A percentile compares a stretch with the other conserved stretches of the same genome.
Evolutionary conservation across 106 monocot genomes (phyloP).

Genomic region (Acorus gramineus): DNA sequence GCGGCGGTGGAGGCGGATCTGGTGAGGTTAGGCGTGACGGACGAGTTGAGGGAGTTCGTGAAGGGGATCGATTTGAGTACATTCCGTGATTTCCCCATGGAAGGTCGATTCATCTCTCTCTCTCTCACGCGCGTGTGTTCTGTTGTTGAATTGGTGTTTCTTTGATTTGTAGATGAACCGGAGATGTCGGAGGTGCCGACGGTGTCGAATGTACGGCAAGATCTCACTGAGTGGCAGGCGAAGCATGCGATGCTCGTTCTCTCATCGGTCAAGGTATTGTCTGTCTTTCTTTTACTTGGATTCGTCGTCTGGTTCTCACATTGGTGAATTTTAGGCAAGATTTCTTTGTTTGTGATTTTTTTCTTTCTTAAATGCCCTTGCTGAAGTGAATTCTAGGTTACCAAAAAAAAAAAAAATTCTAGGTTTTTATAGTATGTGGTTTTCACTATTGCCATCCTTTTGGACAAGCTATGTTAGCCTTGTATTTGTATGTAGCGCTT

Average conservation of each 20-base stretch:
- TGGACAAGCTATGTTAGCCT: too few relatives aligned
- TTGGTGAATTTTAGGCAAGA: not conserved
- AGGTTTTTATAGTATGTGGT: too few relatives aligned
- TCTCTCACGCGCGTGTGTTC: not conserved
- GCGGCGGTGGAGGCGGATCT: conserved; percentile 28
- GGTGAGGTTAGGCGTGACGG: conserved; percentile 69
- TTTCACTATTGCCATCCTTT: too few relatives aligned
- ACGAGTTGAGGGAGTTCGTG: conserved; percentile 87
- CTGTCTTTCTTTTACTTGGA: not conserved
- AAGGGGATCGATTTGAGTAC: conserved; percentile 80
- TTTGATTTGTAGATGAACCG: conserved; percentile 46
- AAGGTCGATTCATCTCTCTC: conserved; percentile 36
- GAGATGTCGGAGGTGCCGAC: conserved; percentile 51
- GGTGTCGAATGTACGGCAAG: conserved; percentile 75
- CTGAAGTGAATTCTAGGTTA: too few relatives aligned
- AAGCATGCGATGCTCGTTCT: conserved; percentile 89
- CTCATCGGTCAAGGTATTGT: conserved; percentile 67
- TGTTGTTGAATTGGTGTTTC: not conserved
- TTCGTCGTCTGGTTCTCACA: not conserved
- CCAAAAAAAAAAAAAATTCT: too few relatives aligned
- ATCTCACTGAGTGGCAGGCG: conserved; percentile 96
- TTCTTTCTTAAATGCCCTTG: too few relatives aligned
- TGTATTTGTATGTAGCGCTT: too few relatives aligned
- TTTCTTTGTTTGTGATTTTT: not conserved
- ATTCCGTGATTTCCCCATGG: conserved; percentile 83